Evolutionary conservation across 768 basidiomycete genomes (phyloP), one percentile per base, ranked within the genome.

Genomic region (Boletus coccyginus): DNA sequence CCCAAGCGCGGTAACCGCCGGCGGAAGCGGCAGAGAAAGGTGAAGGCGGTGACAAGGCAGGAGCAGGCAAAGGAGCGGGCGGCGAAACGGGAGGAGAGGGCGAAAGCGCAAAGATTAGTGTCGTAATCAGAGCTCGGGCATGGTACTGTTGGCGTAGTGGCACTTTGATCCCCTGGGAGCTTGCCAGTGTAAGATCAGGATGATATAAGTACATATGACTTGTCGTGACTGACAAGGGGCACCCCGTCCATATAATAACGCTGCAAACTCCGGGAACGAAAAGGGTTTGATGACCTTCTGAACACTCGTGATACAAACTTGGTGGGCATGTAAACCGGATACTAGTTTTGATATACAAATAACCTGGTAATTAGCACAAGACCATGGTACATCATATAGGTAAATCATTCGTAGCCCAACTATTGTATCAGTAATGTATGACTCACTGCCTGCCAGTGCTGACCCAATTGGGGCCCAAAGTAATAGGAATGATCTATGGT

Each of bases 1-100:
- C 76, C 85, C 10, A 94, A 92, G 70, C 76, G 92, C 44, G 92
- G 92, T 5, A 85, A 77, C 32, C 86, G 90, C 0, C 74, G 92
- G 56, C 76, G 80, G 58, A 88, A 85, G 68, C 78, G 86, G 44
- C 90, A 92, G 68, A 77, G 92, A 62, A 75, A 78, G 72, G 73
- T 88, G 14, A 90, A 85, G 69, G 87, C 85, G 5, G 77, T 81
- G 39, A 43, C 77, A 47, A 90, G 84, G 72, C 90, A 88, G 71
- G 85, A 88, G 64, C 83, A 81, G 44, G 78, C 84, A 52, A 86
- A 87, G 66, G 84, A 84, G 60, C 81, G 80, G 57, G 76, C 74
- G 16, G 78, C 80, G 60, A 85, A 85, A 66, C 74, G 81, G 58
- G 85, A 86, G 67, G 83, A 73, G 43, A 76, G 75, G 52, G 44